phyloP scores from a whole-genome alignment of 139 green algal species.

The Desmodesmus armatus region DNA sequence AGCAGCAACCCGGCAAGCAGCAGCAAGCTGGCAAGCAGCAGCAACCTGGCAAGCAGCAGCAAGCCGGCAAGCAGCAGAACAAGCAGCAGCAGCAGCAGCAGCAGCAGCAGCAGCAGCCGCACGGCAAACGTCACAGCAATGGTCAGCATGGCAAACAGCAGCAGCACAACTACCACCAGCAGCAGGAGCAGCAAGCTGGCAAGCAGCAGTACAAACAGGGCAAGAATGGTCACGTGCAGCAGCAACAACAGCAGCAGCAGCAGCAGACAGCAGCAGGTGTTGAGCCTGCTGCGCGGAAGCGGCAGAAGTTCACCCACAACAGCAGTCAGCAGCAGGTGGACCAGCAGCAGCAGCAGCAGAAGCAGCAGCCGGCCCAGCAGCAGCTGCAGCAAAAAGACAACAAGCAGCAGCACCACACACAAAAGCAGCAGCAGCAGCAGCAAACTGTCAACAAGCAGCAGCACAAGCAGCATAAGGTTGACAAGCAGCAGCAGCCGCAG shows the following conservation, averaged over 20 bases:
- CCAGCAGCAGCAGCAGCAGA: slow-evolving; percentile 7
- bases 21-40: not conserved
- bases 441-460: not conserved
- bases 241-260: slow-evolving; percentile 8
- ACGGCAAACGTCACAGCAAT: not conserved
- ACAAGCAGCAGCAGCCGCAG: slow-evolving; percentile 26
- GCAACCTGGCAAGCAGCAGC: not conserved
- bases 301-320: not conserved
- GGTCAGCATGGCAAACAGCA: not conserved
- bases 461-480: not conserved
- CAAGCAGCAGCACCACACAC: slow-evolving; percentile 8
- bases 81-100: slow-evolving; percentile 10
- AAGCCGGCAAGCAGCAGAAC: not conserved
- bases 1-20: not conserved
- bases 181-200: not conserved
- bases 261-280: not conserved
- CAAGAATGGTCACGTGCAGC: not conserved
- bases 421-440: slow-evolving; percentile 11
- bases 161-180: no score
- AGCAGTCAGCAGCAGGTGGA: slow-evolving; percentile 33
- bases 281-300: no score
- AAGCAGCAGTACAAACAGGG: not conserved
- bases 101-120: slow-evolving; percentile 35
- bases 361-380: not conserved
- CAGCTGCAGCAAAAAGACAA: slow-evolving; percentile 26